Base-by-base conservation (phyloP, 192 early-diverging fungal genomes). In the Backusella liffmaniae region DNA sequence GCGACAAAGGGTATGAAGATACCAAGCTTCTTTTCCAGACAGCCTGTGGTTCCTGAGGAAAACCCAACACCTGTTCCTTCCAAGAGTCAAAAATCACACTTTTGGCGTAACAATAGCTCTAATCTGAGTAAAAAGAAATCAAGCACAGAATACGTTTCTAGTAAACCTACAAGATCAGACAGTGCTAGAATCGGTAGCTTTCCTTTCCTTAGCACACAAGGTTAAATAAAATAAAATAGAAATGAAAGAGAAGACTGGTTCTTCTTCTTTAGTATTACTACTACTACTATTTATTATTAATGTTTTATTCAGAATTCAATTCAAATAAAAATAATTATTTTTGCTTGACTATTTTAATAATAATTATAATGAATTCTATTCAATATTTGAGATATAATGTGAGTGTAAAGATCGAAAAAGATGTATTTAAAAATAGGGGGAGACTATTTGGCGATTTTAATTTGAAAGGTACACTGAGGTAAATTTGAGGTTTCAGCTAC, bases 391-490 rank as follows among this genome's bases (percentile, higher is more conserved):
- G 16, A 13, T 70, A 12, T 70, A 39, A 13, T 44, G 13, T 46
- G 9, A 51, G 5, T 34, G 66, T n/a, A 67, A 35, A 32, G 30
- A 32, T 32, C 32, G 32, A 32, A 15, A 67, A 67, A 29, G 66
- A 32, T 9, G 32, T 32, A 32, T 3, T 32, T 32, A 32, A 32
- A 32, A 32, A 32, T 32, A 21, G 7, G 5, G 34, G 12, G 4
- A 29, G 0, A 21, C 79, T 86, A 75, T 80, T 90, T 88, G 12
- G 86, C 86, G 26, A 93, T 87, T 81, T 92, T 93, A 75, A 94
- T 90, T 75, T 93, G 93, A 75, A 93, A 92, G 66, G 90, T 95
- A 85, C 94, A 96, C 84, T 94, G 93, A 9, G 95, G 95, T 26
- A 95, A 75, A 37, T 89, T 87, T 15, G 90, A 86, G 2, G 96